Evolutionary conservation across 306 rosid species (phyloP).

Genomic region (Herpetospermum pedunculosum): DNA sequence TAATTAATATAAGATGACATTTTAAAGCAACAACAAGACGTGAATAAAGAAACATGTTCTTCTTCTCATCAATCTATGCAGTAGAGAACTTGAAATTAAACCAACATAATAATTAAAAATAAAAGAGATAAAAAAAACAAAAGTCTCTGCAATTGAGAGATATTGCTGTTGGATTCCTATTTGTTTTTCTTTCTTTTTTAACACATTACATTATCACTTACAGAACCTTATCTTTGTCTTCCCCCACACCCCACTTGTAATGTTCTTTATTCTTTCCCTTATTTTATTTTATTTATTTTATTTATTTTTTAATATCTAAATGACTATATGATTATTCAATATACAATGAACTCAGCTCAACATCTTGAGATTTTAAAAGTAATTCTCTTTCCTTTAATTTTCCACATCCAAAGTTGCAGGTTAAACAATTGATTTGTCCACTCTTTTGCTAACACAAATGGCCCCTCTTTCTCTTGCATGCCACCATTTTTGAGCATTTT

Average conservation of each 20-base stretch:
- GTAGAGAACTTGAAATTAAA: neutral
- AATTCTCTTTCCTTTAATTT: neutral
- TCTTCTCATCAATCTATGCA: neutral
- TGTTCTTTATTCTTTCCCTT: neutral
- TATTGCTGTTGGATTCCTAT: neutral
- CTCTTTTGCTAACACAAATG: conserved; percentile 1
- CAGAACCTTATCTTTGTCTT: conserved; percentile 7
- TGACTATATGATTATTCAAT: neutral
- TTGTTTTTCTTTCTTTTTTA: neutral
- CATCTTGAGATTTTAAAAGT: neutral
- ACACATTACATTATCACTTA: neutral
- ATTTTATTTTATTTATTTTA: too few relatives aligned
- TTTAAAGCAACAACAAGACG: neutral
- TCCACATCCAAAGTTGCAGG: neutral
- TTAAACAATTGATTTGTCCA: conserved; percentile 7
- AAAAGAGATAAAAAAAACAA: too few relatives aligned
- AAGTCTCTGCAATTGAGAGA: neutral
- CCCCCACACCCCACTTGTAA: conserved; percentile 8
- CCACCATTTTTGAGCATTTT: neutral
- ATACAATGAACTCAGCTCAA: neutral
- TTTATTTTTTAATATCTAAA: neutral
- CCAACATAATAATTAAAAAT: neutral
- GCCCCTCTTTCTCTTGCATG: neutral
- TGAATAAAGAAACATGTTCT: neutral
- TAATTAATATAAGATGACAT: neutral